Percentiles rank a stretch among this genome's conserved stretches.
phyloP scores from a whole-genome alignment of 768 basidiomycete species.

The Kondoa subrosea region DNA sequence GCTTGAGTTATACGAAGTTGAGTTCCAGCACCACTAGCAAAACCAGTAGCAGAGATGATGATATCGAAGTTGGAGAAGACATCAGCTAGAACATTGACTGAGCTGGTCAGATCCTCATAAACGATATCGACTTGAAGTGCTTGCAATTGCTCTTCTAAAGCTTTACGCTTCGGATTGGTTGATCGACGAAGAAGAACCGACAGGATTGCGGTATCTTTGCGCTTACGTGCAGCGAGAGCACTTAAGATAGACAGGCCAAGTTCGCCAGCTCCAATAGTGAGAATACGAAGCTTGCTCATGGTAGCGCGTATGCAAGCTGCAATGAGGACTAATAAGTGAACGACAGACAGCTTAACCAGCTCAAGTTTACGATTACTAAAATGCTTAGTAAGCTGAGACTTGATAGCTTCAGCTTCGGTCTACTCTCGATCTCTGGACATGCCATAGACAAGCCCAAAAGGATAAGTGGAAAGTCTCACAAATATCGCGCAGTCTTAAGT shows the following conservation, averaged over 20 bases:
- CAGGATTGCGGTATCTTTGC: not conserved
- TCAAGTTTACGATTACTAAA: too few species aligned
- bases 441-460: too few species aligned
- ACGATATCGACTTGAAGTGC: not conserved
- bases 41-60: not conserved
- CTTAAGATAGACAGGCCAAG: not conserved
- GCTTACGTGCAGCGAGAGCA: not conserved
- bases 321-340: too few species aligned
- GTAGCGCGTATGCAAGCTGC: too few species aligned
- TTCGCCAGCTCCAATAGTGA: not conserved
- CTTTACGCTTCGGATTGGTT: not conserved
- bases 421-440: too few species aligned
- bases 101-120: not conserved
- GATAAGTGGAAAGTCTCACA: too few species aligned
- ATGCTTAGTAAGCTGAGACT: too few species aligned
- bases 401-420: too few species aligned
- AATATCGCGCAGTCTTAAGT: too few species aligned
- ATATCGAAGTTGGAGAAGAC: not conserved
- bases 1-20: not conserved
- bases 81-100: not conserved
- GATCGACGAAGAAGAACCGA: not conserved
- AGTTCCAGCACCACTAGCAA: not conserved
- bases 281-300: too few species aligned
- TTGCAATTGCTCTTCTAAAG: not conserved
- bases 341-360: too few species aligned